A percentile compares a stretch with the other conserved stretches of the same genome.
Evolutionary conservation across 805 yeast species (phyloP).

Genomic region (Lipomyces orientalis): DNA sequence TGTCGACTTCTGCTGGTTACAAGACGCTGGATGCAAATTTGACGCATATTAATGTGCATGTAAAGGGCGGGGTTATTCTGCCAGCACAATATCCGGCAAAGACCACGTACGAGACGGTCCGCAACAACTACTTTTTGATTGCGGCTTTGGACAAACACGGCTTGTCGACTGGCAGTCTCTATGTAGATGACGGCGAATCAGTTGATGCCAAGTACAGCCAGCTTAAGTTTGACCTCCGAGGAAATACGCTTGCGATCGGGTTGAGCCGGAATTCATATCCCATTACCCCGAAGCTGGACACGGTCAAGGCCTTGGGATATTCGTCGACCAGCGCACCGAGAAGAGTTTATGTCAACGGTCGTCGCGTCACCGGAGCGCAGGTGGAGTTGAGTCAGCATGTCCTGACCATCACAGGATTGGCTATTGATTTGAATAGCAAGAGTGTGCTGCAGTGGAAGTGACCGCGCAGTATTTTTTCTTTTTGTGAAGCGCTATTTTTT

Average conservation of each 20-base stretch:
- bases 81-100: slow-evolving; percentile 59
- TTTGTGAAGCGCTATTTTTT: no score
- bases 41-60: slow-evolving; percentile 56
- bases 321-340: background rate
- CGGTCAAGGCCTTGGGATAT: background rate
- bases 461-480: no score
- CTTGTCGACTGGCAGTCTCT: slow-evolving; percentile 57
- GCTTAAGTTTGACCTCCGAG: background rate
- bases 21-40: slow-evolving; percentile 50
- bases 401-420: background rate
- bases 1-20: slow-evolving; percentile 45
- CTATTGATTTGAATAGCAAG: background rate
- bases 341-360: background rate
- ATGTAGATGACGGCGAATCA: slow-evolving; percentile 79
- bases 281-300: background rate
- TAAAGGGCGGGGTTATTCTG: slow-evolving; percentile 63
- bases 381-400: background rate
- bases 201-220: background rate
- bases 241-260: background rate
- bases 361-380: background rate
- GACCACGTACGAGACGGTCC: slow-evolving; percentile 66
- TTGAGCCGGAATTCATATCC: background rate
- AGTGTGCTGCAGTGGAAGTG: slow-evolving; percentile 3
- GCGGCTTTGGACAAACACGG: slow-evolving; percentile 57
- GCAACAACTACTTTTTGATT: slow-evolving; percentile 72